phyloP scores from a whole-genome alignment of 2,329 filamentous ascomycete species.

The Calonectria fujianensis region DNA sequence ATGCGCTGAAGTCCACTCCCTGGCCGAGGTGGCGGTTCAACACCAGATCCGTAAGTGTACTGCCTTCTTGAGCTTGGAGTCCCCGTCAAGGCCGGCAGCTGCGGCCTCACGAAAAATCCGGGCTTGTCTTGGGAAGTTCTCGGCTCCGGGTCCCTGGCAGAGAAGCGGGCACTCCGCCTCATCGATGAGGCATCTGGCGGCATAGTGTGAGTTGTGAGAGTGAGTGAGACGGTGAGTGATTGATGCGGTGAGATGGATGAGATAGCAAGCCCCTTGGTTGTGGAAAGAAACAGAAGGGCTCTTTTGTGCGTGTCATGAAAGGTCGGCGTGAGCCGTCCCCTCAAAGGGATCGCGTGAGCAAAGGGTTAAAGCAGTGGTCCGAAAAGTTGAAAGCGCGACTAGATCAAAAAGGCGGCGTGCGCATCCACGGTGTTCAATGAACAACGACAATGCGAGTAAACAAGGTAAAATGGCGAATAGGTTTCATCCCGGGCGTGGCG shows the following conservation, averaged over 20 bases:
- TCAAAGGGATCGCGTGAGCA: conserved; percentile 25
- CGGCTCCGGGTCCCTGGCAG: conserved; percentile 49
- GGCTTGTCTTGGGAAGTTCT: conserved; percentile 32
- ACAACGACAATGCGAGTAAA: conserved; percentile 31
- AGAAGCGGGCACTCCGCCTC: conserved; percentile 47
- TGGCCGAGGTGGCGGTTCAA: conserved; percentile 57
- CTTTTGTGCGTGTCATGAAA: conserved; percentile 49
- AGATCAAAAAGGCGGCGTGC: conserved; percentile 49
- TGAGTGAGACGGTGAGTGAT: conserved; percentile 18
- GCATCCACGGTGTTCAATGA: conserved; percentile 36
- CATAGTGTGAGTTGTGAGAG: conserved; percentile 42
- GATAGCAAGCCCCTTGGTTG: not conserved
- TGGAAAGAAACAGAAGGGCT: conserved; percentile 23
- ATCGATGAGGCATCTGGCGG: conserved; percentile 48
- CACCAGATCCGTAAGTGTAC: conserved; percentile 62
- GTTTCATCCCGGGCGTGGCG: conserved; percentile 28
- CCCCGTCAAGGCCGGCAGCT: conserved; percentile 53
- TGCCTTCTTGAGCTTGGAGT: conserved; percentile 62
- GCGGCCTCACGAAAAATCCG: conserved; percentile 45
- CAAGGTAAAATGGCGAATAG: conserved; percentile 30
- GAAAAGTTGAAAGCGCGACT: conserved; percentile 42
- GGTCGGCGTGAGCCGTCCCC: conserved; percentile 32
- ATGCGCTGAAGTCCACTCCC: conserved; percentile 50
- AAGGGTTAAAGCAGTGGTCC: conserved; percentile 23
- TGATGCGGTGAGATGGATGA: conserved; percentile 17